These are phyloP conservation scores for Metschnikowia colocasiae DNA, from an alignment of 805 yeast genomes.

Conservation along the genomic window DNA sequence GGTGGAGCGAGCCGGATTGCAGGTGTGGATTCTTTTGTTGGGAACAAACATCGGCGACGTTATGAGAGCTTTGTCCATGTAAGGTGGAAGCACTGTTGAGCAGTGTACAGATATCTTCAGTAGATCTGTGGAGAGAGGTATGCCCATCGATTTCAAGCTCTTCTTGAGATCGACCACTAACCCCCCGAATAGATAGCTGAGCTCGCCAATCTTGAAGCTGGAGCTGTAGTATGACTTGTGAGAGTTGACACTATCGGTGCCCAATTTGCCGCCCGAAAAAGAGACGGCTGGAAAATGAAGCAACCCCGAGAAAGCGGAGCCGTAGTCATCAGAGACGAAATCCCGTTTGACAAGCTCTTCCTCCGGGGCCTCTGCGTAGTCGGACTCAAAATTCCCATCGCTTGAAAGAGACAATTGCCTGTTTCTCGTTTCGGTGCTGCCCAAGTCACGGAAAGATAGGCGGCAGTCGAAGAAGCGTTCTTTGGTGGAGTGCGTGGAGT, in stretches of 20 bases:
- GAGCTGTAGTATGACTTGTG: constrained; percentile 26
- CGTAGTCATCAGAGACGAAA: constrained; percentile 10
- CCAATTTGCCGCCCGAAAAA: constrained; percentile 1
- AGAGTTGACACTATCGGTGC: not conserved
- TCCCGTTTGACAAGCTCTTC: not conserved
- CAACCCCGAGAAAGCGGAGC: constrained; percentile 17
- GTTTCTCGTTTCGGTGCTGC: not conserved
- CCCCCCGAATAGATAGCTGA: constrained; percentile 39
- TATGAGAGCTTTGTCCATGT: constrained; percentile 32
- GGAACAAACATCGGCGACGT: constrained; percentile 44
- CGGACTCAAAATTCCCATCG: not conserved
- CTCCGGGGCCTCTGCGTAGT: not conserved
- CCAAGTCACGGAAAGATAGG: constrained; percentile 2
- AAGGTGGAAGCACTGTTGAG: constrained; percentile 39
- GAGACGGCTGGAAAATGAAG: constrained; percentile 16
- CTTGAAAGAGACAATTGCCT: not conserved
- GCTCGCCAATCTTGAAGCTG: constrained; percentile 29
- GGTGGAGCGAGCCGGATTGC: constrained; percentile 32
- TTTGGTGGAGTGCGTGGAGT: not conserved
- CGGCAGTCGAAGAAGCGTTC: not conserved
- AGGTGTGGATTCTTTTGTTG: constrained; percentile 25
- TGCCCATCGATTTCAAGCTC: constrained; percentile 26
- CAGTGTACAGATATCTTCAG: constrained; percentile 34
- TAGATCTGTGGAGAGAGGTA: constrained; percentile 30
- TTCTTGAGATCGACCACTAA: constrained; percentile 18